Evolutionary conservation across 352 stramenopile species (phyloP).

Genomic region (Phytophthora sp.): DNA sequence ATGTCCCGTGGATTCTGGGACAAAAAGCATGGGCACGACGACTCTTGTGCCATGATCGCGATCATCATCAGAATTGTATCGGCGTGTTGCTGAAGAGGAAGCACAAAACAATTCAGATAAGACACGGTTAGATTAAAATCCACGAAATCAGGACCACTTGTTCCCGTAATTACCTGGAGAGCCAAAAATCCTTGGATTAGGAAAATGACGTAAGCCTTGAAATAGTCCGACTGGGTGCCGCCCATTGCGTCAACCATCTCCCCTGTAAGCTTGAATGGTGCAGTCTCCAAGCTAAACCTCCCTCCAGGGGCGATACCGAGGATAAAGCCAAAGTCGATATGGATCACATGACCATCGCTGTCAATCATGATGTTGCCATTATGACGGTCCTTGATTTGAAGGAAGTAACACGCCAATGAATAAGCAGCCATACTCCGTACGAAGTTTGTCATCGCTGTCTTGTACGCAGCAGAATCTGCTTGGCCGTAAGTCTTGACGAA

Average conservation of each 20-base stretch:
- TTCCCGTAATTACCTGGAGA: slow-evolving; percentile 76
- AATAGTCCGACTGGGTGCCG: slow-evolving; percentile 90
- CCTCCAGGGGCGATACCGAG: slow-evolving; percentile 96
- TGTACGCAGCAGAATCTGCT: slow-evolving; percentile 83
- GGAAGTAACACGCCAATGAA: slow-evolving; percentile 97
- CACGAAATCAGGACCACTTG: neutral
- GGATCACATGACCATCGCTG: slow-evolving; percentile 95
- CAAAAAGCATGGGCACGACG: slow-evolving; percentile 96
- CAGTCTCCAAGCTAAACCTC: slow-evolving; percentile 96
- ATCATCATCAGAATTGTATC: slow-evolving; percentile 97
- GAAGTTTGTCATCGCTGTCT: slow-evolving; percentile 97
- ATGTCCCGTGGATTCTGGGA: slow-evolving; percentile 79
- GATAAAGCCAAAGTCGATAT: slow-evolving; percentile 99
- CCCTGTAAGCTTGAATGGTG: slow-evolving; percentile 98
- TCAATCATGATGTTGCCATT: slow-evolving; percentile 99
- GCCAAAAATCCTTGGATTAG: slow-evolving; percentile 98
- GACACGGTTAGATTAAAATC: slow-evolving; percentile 19
- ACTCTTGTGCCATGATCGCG: slow-evolving; percentile 96
- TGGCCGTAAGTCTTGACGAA: slow-evolving; percentile 95
- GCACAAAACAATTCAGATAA: slow-evolving; percentile 7
- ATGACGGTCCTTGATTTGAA: slow-evolving; percentile 99
- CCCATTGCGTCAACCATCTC: slow-evolving; percentile 99
- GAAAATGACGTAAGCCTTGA: slow-evolving; percentile 97
- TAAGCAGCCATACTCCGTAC: slow-evolving; percentile 97
- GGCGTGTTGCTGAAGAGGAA: slow-evolving; percentile 73